phyloP scores from a whole-genome alignment of 2,329 filamentous ascomycete genomes.

The Cladophialophora carrionii region DNA sequence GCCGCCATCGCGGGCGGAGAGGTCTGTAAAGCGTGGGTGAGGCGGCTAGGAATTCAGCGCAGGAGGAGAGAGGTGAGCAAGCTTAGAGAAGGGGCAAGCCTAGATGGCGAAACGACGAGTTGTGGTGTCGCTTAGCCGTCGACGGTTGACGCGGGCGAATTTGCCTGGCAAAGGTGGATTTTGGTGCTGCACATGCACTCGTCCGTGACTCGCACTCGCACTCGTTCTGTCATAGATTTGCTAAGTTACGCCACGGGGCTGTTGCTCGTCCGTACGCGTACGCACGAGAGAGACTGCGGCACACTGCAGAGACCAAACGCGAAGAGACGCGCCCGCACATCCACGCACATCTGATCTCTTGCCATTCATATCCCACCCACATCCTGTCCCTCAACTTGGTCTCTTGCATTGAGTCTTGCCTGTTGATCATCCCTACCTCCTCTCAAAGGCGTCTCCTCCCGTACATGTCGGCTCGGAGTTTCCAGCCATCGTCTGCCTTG shows the following conservation, averaged over 20 bases:
- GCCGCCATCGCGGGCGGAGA: constrained; percentile 34
- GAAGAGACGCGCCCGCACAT: background rate
- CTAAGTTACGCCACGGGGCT: constrained; percentile 1
- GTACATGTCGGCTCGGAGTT: constrained; percentile 29
- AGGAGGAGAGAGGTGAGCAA: background rate
- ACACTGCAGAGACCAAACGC: background rate
- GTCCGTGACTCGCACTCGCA: background rate
- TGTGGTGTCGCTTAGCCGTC: constrained; percentile 16
- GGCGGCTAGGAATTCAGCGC: background rate
- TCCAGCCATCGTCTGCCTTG: constrained; percentile 33
- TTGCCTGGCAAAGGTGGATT: constrained; percentile 24
- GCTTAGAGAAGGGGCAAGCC: constrained; percentile 11
- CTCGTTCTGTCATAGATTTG: constrained; percentile 16
- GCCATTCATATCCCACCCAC: constrained; percentile 5
- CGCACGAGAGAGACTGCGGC: too few relatives aligned
- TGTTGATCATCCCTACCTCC: background rate
- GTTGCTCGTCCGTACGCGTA: background rate
- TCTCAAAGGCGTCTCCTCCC: constrained; percentile 30
- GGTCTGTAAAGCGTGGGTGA: constrained; percentile 13
- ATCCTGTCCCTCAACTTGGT: background rate
- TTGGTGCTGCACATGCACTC: background rate
- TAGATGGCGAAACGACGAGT: constrained; percentile 11
- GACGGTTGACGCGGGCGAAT: constrained; percentile 32
- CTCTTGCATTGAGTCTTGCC: background rate
- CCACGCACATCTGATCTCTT: constrained; percentile 2